Conservation (phyloP, 345 rosid genomes). For the Heritiera fomes region DNA sequence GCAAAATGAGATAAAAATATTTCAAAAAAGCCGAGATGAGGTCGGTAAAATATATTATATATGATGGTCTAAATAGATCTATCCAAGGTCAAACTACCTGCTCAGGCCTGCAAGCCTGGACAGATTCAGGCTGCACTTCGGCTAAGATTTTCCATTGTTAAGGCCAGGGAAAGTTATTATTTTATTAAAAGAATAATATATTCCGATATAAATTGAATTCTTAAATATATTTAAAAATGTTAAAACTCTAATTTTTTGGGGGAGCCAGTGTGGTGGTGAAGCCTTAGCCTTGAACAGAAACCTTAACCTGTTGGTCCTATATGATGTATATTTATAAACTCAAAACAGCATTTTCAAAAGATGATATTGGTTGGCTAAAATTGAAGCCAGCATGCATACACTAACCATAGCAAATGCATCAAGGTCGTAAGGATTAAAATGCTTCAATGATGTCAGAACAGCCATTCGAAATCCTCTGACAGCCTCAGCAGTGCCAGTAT, state of each 20-base stretch:
- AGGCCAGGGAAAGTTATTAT: neutral
- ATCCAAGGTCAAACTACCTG: neutral
- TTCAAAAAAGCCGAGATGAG: conserved; percentile 3
- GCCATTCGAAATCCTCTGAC: conserved; percentile 96
- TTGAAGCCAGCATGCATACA: conserved; percentile 18
- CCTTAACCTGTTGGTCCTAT: neutral
- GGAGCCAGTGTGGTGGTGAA: neutral
- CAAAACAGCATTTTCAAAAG: neutral
- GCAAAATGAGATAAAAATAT: neutral
- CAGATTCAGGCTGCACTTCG: neutral
- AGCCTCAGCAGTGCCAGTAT: conserved; percentile 78
- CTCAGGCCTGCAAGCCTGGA: neutral
- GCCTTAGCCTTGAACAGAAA: neutral
- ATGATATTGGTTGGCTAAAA: neutral
- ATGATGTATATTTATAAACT: neutral
- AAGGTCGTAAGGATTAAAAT: conserved; percentile 78
- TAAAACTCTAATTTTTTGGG: neutral
- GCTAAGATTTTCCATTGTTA: neutral
- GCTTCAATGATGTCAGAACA: conserved; percentile 92
- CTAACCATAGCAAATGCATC: conserved; percentile 94
- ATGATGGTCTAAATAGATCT: neutral
- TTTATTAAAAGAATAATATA: neutral
- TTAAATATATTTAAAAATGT: neutral
- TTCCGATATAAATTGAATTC: neutral
- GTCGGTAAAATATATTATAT: neutral